Evolutionary conservation across 2,329 filamentous ascomycete genomes (phyloP).

Genomic region (Aspergillus versicolor): DNA sequence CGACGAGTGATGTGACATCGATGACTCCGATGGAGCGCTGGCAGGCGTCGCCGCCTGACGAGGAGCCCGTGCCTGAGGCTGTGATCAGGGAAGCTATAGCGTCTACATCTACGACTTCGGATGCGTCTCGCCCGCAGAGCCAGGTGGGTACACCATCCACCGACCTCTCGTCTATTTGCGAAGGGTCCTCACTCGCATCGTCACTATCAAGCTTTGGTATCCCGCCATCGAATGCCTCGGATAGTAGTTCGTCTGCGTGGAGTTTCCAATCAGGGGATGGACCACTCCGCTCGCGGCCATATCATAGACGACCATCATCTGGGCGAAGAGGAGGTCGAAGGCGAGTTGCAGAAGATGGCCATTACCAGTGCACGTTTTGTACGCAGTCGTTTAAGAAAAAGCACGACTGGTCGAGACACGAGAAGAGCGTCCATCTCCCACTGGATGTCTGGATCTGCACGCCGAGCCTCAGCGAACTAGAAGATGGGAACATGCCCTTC

Average conservation of each 20-base stretch:
- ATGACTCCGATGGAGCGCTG: slow-evolving; percentile 52
- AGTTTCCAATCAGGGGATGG: slow-evolving; percentile 31
- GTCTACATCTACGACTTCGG: slow-evolving; percentile 1
- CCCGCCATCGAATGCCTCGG: slow-evolving; percentile 30
- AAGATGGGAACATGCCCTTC: not conserved
- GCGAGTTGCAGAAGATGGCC: slow-evolving; percentile 10
- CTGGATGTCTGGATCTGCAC: slow-evolving; percentile 45
- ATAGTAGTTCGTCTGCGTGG: slow-evolving; percentile 34
- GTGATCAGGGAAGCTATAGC: slow-evolving; percentile 41
- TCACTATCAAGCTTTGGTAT: slow-evolving; percentile 33
- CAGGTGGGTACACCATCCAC: not conserved
- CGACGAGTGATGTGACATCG: slow-evolving; percentile 31
- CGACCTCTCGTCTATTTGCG: slow-evolving; percentile 23
- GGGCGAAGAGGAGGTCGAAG: slow-evolving; percentile 11
- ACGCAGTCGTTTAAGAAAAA: slow-evolving; percentile 49
- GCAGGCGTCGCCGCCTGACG: slow-evolving; percentile 46
- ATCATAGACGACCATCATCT: slow-evolving; percentile 9
- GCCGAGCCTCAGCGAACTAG: slow-evolving; percentile 20
- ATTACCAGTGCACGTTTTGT: slow-evolving; percentile 52
- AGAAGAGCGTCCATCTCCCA: slow-evolving; percentile 50
- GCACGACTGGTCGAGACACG: slow-evolving; percentile 52
- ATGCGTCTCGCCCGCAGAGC: slow-evolving; percentile 1
- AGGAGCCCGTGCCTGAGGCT: slow-evolving; percentile 44
- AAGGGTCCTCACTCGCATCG: slow-evolving; percentile 26
- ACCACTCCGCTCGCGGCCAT: slow-evolving; percentile 22